Conservation (phyloP, 2,329 filamentous ascomycete species). For the Dryadomyces sulphureus region DNA sequence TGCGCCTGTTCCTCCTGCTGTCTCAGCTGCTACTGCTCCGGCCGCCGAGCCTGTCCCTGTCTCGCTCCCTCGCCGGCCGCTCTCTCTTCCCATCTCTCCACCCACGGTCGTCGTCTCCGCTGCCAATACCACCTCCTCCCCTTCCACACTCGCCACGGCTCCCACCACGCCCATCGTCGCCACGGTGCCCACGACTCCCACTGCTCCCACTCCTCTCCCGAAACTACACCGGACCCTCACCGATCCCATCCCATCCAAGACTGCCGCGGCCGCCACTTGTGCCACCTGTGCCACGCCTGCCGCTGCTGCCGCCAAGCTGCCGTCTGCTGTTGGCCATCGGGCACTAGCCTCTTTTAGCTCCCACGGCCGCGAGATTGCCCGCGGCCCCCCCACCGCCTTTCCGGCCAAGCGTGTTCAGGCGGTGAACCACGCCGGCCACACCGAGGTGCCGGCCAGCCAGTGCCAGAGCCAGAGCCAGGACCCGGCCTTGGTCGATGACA, state of each 20-base stretch:
- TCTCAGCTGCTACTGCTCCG: background rate
- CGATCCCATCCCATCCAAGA: conserved; percentile 14
- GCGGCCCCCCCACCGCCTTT: conserved; percentile 17
- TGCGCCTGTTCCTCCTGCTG: background rate
- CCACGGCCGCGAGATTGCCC: conserved; percentile 18
- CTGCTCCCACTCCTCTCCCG: background rate
- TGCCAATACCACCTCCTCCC: conserved; percentile 9
- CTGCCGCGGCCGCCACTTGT: background rate
- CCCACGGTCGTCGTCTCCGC: conserved; percentile 9
- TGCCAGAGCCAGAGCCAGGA: conserved; percentile 9
- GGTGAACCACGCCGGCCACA: conserved; percentile 7
- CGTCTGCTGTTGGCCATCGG: conserved; percentile 22
- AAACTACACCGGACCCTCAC: conserved; percentile 15
- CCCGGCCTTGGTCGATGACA: conserved; percentile 25
- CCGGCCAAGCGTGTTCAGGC: conserved; percentile 19
- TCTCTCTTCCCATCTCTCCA: conserved; percentile 22
- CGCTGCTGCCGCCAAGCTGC: too few species aligned
- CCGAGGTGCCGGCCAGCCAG: too few species aligned
- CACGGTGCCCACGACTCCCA: conserved; percentile 4
- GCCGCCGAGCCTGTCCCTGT: background rate
- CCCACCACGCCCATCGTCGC: conserved; percentile 15
- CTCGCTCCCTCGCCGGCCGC: conserved; percentile 19
- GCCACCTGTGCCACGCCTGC: background rate
- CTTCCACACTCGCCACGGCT: conserved; percentile 13
- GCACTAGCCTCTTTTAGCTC: conserved; percentile 23